Base-by-base conservation (phyloP, 805 yeast genomes). In the Wickerhamiella lipophila region DNA sequence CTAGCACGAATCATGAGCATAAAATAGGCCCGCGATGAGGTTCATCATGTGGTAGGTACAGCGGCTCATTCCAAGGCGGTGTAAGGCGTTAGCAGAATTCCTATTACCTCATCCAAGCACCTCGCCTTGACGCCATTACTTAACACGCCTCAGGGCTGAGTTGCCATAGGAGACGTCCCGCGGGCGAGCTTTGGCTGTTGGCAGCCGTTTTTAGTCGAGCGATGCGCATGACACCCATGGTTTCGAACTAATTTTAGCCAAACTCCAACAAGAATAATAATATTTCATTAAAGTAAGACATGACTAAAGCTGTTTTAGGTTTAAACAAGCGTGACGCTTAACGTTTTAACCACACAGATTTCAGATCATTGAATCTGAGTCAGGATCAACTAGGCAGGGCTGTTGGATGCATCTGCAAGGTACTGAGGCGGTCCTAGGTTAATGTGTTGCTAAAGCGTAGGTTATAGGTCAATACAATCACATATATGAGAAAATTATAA, bases 351-450 rank as follows among this genome's bases (percentile, higher is more conserved):
- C 13, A 38, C 42, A 38, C 26, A 38, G 42, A 38, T 21, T 38
- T 38, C 25, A 38, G 42, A 38, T 38, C 42, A 6, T 19, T 21
- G 26, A 21, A 21, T 19, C 42, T 22, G 26, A 21, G 13, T 19
- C 26, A 38, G 25, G 42, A 12, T 26, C n/a, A 18, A 19, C 42
- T 38, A 38, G 11, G 42, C 26, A 21, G 19, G 42, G 27, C 25
- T 38, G n/a, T 12, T 21, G 6, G 15, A 38, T 38, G 29, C 46
- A 29, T 32, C 29, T 42, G 46, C 46, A 42, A 42, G 38, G 46
- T 13, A 42, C 38, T 30, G 22, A 22, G 46, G 46, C 46, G 46
- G 38, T 18, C 21, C 44, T 41, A 26, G 23, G 25, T 23, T 15
- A 16, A 15, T 4, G 6, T 15, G 38, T 16, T 32, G 19, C 38